A percentile compares a stretch with the other conserved stretches of the same genome.
Evolutionary conservation across 345 rosid species (phyloP).

Genomic region (Acer negundo): DNA sequence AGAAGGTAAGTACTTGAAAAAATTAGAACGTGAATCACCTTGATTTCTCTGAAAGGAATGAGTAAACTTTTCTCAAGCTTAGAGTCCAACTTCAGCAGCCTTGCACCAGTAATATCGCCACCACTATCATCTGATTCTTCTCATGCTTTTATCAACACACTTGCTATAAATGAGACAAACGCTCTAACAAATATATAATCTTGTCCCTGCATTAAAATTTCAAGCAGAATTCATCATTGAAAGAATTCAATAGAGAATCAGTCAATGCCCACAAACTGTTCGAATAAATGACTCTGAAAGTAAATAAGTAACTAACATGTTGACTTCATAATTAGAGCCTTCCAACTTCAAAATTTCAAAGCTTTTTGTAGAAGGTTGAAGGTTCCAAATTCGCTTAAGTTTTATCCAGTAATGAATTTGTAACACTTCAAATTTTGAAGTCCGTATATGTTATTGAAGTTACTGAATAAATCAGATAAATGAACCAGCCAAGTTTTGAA

Average conservation of each 20-base stretch:
- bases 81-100: constrained; percentile 92
- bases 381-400: no score
- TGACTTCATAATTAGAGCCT: no score
- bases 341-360: no score
- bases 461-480: background rate
- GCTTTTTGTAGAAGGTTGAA: no score
- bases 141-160: constrained; percentile 68
- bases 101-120: constrained; percentile 56
- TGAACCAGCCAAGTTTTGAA: constrained; percentile 87
- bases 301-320: no score
- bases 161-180: constrained; percentile 66
- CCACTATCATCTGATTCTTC: constrained; percentile 49
- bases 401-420: no score
- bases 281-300: background rate
- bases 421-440: no score
- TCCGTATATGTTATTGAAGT: background rate
- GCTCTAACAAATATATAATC: constrained; percentile 79
- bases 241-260: constrained; percentile 12
- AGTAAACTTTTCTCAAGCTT: constrained; percentile 93
- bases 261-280: background rate
- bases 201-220: constrained; percentile 55
- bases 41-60: constrained; percentile 95
- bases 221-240: constrained; percentile 42
- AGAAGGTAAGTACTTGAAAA: background rate
- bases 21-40: constrained; percentile 46